Percentiles rank a stretch among this genome's conserved stretches.
These are phyloP conservation scores for Madurella mycetomatis DNA, from an alignment of 2,329 filamentous ascomycete species.

Conservation along the genomic window DNA sequence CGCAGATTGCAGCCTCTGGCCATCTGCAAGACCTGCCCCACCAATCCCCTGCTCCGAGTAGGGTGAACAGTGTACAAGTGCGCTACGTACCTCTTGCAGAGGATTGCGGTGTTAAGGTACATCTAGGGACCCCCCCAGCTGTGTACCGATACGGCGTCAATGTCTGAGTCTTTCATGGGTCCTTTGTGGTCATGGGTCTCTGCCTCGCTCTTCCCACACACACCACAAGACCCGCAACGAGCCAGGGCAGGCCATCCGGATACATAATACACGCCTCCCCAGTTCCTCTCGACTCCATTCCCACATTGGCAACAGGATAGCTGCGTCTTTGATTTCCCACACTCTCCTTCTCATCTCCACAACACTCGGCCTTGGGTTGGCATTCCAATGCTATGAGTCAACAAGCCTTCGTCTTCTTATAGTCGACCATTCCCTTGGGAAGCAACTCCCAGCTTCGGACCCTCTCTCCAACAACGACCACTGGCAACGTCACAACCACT, in stretches of 20 bases:
- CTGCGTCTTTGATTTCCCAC: constrained; percentile 21
- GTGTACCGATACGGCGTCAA: constrained; percentile 21
- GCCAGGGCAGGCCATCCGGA: constrained; percentile 20
- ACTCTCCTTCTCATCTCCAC: constrained; percentile 20
- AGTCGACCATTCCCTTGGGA: constrained; percentile 17
- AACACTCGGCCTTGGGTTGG: constrained; percentile 13
- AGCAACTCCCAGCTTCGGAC: constrained; percentile 9
- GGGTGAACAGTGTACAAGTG: constrained; percentile 16
- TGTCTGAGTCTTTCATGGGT: constrained; percentile 25
- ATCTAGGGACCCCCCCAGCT: neutral
- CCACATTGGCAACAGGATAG: constrained; percentile 19
- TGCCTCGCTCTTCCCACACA: constrained; percentile 19
- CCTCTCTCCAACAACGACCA: constrained; percentile 9
- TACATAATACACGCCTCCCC: constrained; percentile 26
- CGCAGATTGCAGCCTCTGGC: constrained; percentile 24
- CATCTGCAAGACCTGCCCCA: constrained; percentile 19
- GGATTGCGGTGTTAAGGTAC: constrained; percentile 18
- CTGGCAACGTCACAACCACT: constrained; percentile 5
- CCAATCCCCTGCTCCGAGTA: constrained; percentile 15
- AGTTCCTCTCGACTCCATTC: constrained; percentile 23
- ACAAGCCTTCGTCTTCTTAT: constrained; percentile 23
- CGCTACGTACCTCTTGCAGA: constrained; percentile 14
- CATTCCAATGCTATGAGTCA: constrained; percentile 23
- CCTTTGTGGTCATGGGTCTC: constrained; percentile 29
- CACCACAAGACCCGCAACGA: constrained; percentile 9